phyloP scores from a whole-genome alignment of 164 flowering plant genomes.

The Umbilicus rupestris region DNA sequence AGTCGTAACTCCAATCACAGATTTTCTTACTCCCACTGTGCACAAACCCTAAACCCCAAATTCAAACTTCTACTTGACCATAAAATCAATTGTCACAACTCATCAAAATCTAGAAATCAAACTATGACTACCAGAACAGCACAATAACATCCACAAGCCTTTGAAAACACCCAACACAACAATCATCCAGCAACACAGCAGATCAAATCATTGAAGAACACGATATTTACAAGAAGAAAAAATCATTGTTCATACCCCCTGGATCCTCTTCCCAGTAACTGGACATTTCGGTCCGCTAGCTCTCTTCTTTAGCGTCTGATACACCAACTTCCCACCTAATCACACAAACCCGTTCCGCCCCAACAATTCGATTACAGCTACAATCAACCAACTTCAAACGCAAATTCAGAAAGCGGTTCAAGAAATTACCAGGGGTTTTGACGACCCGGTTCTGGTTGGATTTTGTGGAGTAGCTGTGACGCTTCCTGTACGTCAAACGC shows the following conservation, averaged over 20 bases:
- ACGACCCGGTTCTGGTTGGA: slow-evolving; percentile 48
- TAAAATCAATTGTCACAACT: too few species aligned
- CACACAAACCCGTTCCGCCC: too few species aligned
- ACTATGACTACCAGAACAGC: too few species aligned
- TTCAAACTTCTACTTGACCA: too few species aligned
- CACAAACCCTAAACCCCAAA: too few species aligned
- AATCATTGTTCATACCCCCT: slow-evolving; percentile 28
- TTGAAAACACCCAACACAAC: not conserved
- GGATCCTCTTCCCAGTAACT: slow-evolving; percentile 56
- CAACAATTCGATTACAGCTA: too few species aligned
- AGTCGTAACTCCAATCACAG: too few species aligned
- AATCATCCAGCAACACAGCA: not conserved
- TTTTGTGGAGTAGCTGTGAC: slow-evolving; percentile 55
- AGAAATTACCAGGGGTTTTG: slow-evolving; percentile 43
- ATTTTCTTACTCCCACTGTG: too few species aligned
- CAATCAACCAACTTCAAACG: not conserved
- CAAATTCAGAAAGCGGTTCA: not conserved
- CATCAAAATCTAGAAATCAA: too few species aligned
- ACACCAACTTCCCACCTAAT: slow-evolving; percentile 39
- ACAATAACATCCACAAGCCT: too few species aligned
- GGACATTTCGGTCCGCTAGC: slow-evolving; percentile 56
- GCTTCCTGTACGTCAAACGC: slow-evolving; percentile 39
- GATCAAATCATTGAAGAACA: too few species aligned
- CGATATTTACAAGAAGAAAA: not conserved
- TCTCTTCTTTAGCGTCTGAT: slow-evolving; percentile 44